phyloP scores from a whole-genome alignment of 441 rosid genomes.

The Dalechampia spathulata region DNA sequence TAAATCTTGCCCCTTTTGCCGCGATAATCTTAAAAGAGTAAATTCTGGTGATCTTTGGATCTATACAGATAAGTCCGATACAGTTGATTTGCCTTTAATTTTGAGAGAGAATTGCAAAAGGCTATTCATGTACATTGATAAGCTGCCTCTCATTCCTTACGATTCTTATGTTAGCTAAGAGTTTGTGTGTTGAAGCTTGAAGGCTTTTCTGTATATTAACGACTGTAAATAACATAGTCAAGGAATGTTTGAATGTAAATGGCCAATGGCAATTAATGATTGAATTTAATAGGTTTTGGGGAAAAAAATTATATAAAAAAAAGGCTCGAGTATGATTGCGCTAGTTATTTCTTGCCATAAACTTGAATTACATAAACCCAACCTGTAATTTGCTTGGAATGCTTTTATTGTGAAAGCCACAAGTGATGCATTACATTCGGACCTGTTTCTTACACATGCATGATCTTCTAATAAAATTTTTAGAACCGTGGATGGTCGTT shows the following conservation, averaged over 20 bases:
- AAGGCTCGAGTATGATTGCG: background rate
- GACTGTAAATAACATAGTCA: conserved; percentile 15
- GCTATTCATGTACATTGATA: conserved; percentile 56
- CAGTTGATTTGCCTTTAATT: conserved; percentile 37
- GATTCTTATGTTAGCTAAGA: conserved; percentile 43
- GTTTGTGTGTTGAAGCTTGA: conserved; percentile 1
- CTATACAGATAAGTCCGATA: conserved; percentile 41
- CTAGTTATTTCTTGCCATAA: background rate
- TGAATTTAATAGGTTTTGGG: background rate
- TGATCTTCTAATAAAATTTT: no score
- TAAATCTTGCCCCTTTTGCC: conserved; percentile 84
- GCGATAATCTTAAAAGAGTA: conserved; percentile 66
- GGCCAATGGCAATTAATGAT: background rate
- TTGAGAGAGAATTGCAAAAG: conserved; percentile 51
- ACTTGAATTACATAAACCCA: no score
- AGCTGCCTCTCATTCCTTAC: conserved; percentile 56
- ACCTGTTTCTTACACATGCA: no score
- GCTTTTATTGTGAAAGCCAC: no score
- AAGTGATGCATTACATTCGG: no score
- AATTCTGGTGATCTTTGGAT: conserved; percentile 81
- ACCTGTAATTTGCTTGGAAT: no score
- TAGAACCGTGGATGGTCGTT: no score
- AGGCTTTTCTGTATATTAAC: background rate
- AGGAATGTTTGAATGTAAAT: conserved; percentile 11
- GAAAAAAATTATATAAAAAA: background rate